Evolutionary conservation across 805 yeast species (phyloP).

Genomic region (Torulaspora quercuum): DNA sequence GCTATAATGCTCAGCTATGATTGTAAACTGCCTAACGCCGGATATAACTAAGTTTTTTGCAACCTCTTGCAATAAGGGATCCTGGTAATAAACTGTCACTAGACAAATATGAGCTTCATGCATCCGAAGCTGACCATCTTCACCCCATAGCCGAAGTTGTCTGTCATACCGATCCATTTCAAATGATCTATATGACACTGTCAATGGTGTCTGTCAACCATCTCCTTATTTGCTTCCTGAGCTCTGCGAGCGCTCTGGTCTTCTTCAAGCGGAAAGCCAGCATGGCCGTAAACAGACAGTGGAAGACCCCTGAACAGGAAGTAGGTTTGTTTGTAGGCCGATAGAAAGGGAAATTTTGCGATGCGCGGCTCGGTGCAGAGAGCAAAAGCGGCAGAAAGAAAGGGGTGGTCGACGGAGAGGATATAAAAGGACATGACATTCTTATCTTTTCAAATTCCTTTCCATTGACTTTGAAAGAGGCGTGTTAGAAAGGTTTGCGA

Average conservation of each 20-base stretch:
- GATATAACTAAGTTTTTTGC: slow-evolving; percentile 78
- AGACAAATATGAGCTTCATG: slow-evolving; percentile 58
- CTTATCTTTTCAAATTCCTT: too few species aligned
- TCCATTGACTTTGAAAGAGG: not conserved
- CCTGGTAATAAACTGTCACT: slow-evolving; percentile 48
- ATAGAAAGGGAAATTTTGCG: slow-evolving; percentile 6
- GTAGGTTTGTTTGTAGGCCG: too few species aligned
- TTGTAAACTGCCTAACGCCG: slow-evolving; percentile 39
- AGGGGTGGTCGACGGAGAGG: slow-evolving; percentile 4
- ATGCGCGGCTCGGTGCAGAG: slow-evolving; percentile 10
- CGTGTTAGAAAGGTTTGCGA: not conserved
- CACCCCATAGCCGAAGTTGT: slow-evolving; percentile 84
- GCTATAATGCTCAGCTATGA: too few species aligned
- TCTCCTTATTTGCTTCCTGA: too few species aligned
- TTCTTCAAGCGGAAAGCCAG: too few species aligned
- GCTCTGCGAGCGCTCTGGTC: too few species aligned
- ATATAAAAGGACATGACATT: slow-evolving; percentile 8
- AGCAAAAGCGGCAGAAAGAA: slow-evolving; percentile 10
- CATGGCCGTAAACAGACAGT: too few species aligned
- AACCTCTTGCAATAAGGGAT: slow-evolving; percentile 60
- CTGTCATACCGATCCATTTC: slow-evolving; percentile 69
- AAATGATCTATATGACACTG: too few species aligned
- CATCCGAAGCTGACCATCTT: slow-evolving; percentile 64
- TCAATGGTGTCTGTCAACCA: too few species aligned
- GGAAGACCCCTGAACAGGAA: too few species aligned